Base-by-base conservation (phyloP, 1,284 basidiomycete genomes). In the Austroboletus niveus region DNA sequence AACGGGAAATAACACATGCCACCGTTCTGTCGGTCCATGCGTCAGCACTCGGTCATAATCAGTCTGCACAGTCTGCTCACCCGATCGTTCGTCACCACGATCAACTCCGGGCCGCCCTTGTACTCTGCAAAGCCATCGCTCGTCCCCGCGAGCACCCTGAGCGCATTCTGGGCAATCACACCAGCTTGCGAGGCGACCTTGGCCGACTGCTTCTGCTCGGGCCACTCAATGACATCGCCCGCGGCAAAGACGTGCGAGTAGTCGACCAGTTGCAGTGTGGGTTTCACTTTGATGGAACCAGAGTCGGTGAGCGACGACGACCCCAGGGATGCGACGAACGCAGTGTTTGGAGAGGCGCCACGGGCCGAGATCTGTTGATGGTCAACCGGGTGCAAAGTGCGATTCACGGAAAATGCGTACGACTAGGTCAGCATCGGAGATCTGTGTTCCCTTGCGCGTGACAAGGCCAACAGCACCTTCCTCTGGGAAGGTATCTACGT, bases 221-320 rank as follows among this genome's bases (percentile, higher is more conserved):
- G 45, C 75, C 76, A 80, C 29, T 82, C 77, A 48, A 81, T 76
- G 46, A 80, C 73, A 60, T 86, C 84, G 9, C 84, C 84, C 5
- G 68, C 71, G 0, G 82, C 83, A 59, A 84, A 85, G 22, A 85
- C 77, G 44, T 72, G 71, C 0, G 76, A 65, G 61, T 81, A 68
- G 1, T 64, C 65, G 15, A 59, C 57, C 5, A 85, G 59, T 59
- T 84, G 80, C 17, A 86, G 70, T 4, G 79, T 81, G 8, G 78
- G 71, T 30, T 70, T 65, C 8, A 85, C 74, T 52, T 75, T 77
- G 42, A 85, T 72, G 48, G 62, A 70, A 29, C 79, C 76, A 27
- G 59, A 57, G 1, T 65, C 49, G 3, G 72, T 73, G 20, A 85
- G 69, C 0, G 71, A 66, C 42, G 70, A 70, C 0, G 69, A 57